Evolutionary conservation across 2,329 filamentous ascomycete species (phyloP).

Genomic region (Aspergillus melleus): DNA sequence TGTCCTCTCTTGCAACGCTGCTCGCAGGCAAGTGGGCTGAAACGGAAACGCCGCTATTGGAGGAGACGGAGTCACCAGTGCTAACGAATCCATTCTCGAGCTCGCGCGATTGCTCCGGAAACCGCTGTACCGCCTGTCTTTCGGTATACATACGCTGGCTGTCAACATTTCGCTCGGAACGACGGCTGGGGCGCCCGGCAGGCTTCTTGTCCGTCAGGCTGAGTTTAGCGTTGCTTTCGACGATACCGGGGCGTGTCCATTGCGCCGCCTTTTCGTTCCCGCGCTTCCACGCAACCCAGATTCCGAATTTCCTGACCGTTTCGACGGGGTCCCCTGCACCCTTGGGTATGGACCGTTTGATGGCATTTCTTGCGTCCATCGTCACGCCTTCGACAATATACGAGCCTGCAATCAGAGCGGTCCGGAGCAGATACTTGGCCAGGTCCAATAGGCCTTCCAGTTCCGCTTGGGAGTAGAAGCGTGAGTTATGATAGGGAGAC

Average conservation of each 20-base stretch:
- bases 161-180: slow-evolving; percentile 55
- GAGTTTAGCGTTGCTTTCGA: slow-evolving; percentile 51
- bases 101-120: slow-evolving; percentile 28
- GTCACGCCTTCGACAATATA: slow-evolving; percentile 61
- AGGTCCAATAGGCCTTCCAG: slow-evolving; percentile 61
- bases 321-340: slow-evolving; percentile 61
- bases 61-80: slow-evolving; percentile 23
- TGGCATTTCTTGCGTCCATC: slow-evolving; percentile 58
- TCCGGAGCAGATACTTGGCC: slow-evolving; percentile 62
- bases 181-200: slow-evolving; percentile 55
- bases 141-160: slow-evolving; percentile 43
- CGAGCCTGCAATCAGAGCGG: slow-evolving; percentile 61
- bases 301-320: slow-evolving; percentile 59
- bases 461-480: slow-evolving; percentile 64
- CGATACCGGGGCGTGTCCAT: slow-evolving; percentile 61
- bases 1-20: slow-evolving; percentile 28
- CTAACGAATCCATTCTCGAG: slow-evolving; percentile 13
- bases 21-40: slow-evolving; percentile 18
- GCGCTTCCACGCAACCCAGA: slow-evolving; percentile 68
- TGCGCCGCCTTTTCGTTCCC: slow-evolving; percentile 62
- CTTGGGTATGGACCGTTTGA: slow-evolving; percentile 64
- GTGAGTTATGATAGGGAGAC: slow-evolving; percentile 56
- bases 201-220: slow-evolving; percentile 56
- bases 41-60: slow-evolving; percentile 26
- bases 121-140: slow-evolving; percentile 38